Evolutionary conservation across 176 grass and related monocot genomes (phyloP), one percentile per base, ranked within the genome.

Genomic region (Raddia distichophylla): DNA sequence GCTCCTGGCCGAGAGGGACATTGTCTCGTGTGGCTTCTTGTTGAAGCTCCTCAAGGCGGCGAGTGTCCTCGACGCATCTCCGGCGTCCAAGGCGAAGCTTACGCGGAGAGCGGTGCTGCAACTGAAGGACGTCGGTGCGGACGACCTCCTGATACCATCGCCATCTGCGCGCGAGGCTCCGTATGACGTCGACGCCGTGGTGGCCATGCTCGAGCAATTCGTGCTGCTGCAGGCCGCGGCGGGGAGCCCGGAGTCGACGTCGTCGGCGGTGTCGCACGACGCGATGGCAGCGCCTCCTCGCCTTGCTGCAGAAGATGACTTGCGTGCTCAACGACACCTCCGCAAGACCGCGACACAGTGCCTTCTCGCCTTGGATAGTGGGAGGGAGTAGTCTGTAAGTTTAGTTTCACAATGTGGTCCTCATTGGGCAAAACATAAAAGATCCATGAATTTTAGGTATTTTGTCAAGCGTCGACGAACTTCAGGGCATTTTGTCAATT

Each of bases 111-210:
- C 42, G 10, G 88, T 86, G 56, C 6, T 75, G 66, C 94, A 91
- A 50, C 67, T 97, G 59, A 91, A 97, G 27, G 94, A 93, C 52
- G 91, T 91, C 43, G 12, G n/a, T 18, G 76, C 80, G 15, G 35
- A 61, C 20, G 94, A 93, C 86, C 87, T 97, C 74, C 75, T 97
- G 27, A 93, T 93, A n/a, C 91, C 94, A 18, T 83, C 81, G 60
- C 0, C 77, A 2, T 79, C 69, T 45, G 43, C 49, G 2, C 18
- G 46, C 50, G 81, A 71, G 64, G 74, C 60, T n/a, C 5, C 78
- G 64, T 87, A 91, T 42, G 91, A 97, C 58, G 84, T 91, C 46
- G 91, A 91, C 61, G 44, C 77, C 3, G 86, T 97, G 55, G 52
- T 66, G 72, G 77, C 60, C 13, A 89, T 97, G 73, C 57, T 93